These are phyloP conservation scores for Acanthamoeba polyphaga DNA, from an alignment of 208 protist species.

Conservation along the genomic window DNA sequence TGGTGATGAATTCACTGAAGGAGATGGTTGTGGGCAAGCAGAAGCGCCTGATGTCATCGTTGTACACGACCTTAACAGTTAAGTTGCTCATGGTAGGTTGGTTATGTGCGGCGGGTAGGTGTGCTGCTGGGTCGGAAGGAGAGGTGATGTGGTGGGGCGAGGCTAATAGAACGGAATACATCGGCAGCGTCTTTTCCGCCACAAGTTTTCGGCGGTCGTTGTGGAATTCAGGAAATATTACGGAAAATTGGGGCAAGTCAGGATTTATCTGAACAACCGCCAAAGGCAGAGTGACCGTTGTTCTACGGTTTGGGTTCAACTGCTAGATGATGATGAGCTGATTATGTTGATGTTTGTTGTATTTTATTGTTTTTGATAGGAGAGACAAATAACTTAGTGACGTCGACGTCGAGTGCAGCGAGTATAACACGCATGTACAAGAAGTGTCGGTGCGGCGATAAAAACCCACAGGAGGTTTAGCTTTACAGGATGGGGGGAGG, in stretches of 20 bases:
- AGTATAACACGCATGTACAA: constrained; percentile 24
- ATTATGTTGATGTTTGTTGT: background rate
- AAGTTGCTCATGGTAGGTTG: background rate
- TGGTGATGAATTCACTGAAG: background rate
- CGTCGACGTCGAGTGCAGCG: background rate
- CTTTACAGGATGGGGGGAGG: constrained; percentile 22
- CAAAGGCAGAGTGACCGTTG: background rate
- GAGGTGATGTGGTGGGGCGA: background rate
- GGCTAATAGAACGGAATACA: background rate
- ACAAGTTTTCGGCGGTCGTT: background rate
- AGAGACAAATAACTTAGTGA: constrained; percentile 14
- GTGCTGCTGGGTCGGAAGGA: background rate
- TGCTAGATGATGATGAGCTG: no score
- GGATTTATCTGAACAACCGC: background rate
- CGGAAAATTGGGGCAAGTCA: background rate
- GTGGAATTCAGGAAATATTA: constrained; percentile 16
- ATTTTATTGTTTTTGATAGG: background rate
- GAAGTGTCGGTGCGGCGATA: background rate
- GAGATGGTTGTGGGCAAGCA: background rate
- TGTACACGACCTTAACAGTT: constrained; percentile 10
- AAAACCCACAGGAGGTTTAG: background rate
- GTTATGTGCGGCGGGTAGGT: background rate
- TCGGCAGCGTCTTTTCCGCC: background rate
- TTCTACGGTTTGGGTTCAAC: background rate
- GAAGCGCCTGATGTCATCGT: constrained; percentile 44